Base-by-base conservation (phyloP, 768 basidiomycete genomes). In the Postia placenta region DNA sequence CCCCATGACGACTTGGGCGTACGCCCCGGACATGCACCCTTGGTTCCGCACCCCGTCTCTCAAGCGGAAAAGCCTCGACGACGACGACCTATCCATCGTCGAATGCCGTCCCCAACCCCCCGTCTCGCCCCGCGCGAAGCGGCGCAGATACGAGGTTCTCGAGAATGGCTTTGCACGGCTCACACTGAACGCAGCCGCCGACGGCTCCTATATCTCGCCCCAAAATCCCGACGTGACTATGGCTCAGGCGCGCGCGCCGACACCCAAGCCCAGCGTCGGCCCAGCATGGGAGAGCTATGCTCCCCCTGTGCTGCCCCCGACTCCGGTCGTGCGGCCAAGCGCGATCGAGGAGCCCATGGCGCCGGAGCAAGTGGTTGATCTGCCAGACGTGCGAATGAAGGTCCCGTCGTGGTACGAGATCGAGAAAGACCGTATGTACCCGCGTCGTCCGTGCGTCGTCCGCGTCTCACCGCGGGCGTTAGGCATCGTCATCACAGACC, bases 401-500 rank as follows among this genome's bases (percentile, higher is more conserved):
- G 57, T 62, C 7, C 71, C 72, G 7, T 77, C 80, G 25, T 85
- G 81, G 81, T 85, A 81, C 58, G 83, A 84, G 60, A 74, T 78
- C 4, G 85, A 85, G 59, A 81, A 76, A 54, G 78, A 85, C 60
- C 69, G 87, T 88, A 64, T 56, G 81, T 74, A 59, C 40, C 19
- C 30, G 30, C 7, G 15, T 33, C 30, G 30, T 15, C 7, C 26
- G 45, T 28, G 27, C 54, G 26, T 35, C 17, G 14, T 45, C 23
- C 9, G 46, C 46, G 24, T 48, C 23, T 20, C 39, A 40, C 35
- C 41, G 19, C 12, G 36, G 15, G n/a, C 17, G 23, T 7, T 60
- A 84, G 83, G 83, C 35, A 82, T 86, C 53, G 71, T 86, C 24
- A 72, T 86, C 27, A 82, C 81, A 12, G 63, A 71, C 36, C 73